Evolutionary conservation across 805 yeast genomes (phyloP), one percentile per base, ranked within the genome.

Genomic region (Starmerella stigmatis): DNA sequence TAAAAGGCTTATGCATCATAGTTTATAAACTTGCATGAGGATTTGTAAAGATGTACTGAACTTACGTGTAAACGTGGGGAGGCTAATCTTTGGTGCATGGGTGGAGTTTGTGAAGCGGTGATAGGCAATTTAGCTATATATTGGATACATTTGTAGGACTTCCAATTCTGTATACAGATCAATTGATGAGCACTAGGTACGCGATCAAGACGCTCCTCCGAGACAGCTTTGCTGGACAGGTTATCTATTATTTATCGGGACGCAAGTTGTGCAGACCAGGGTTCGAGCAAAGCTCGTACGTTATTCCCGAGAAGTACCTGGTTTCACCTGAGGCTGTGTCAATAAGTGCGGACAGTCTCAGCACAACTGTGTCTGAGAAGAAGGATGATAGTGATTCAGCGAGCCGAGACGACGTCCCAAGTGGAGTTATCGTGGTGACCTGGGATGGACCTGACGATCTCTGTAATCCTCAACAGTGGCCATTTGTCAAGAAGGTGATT

Each of bases 391-490:
- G n/a, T n/a, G n/a, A n/a, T n/a, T n/a, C n/a, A n/a, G n/a, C n/a
- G n/a, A n/a, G n/a, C n/a, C n/a, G n/a, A n/a, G 20, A 32, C 20
- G 23, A 7, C 2, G 2, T 11, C 10, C n/a, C 35, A 3, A 23
- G 11, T 13, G 23, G 23, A 10, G 13, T 32, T 4, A 49, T 55
- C 15, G 31, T 60, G 5, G 64, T 61, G 2, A 57, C 48, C 19
- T 61, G 62, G 62, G 56, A 61, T 29, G 63, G 65, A 0, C 55
- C 55, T 2, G 52, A 57, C 26, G 64, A 60, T 34, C 59, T 53
- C 1, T 62, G 50, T 33, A 48, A 73, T 52, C 85, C 86, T 1
- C 55, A 60, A 23, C 78, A 78, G 55, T 79, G 85, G 84, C 66
- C 76, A 0, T 17, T 54, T 0, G 42, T 49, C 35, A 64, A 66